These are phyloP conservation scores for Incumbomyces lentus DNA, from an alignment of 2,329 filamentous ascomycete species.

Conservation along the genomic window DNA sequence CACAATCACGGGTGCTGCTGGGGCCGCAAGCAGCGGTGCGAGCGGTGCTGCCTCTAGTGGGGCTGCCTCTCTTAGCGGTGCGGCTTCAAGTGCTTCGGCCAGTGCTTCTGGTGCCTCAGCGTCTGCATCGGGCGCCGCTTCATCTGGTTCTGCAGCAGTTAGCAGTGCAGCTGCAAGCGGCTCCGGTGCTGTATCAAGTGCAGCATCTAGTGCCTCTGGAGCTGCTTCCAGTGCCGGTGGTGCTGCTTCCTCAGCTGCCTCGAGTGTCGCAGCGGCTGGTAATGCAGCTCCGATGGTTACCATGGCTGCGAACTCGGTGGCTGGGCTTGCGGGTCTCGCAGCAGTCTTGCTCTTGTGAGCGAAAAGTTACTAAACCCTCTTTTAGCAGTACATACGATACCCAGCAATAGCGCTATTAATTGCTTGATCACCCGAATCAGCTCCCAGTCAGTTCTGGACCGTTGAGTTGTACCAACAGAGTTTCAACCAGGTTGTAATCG, in stretches of 20 bases:
- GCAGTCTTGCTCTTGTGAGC: constrained; percentile 33
- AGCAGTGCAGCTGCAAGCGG: constrained; percentile 14
- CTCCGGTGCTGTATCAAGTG: constrained; percentile 13
- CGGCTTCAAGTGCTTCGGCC: neutral
- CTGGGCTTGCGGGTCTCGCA: constrained; percentile 33
- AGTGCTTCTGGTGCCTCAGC: constrained; percentile 13
- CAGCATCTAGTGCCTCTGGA: constrained; percentile 9
- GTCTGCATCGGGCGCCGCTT: constrained; percentile 16
- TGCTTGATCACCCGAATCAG: neutral
- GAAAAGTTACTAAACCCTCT: neutral
- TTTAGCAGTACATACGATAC: constrained; percentile 5
- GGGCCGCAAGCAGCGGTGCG: constrained; percentile 9
- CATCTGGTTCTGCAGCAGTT: constrained; percentile 9
- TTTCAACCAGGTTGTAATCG: too few relatives aligned
- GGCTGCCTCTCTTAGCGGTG: constrained; percentile 8
- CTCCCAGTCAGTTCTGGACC: neutral
- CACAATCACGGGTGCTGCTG: constrained; percentile 13
- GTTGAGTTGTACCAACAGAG: neutral
- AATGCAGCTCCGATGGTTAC: constrained; percentile 22
- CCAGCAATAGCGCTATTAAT: constrained; percentile 6
- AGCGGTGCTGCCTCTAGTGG: constrained; percentile 8
- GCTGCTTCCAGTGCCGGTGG: constrained; percentile 13
- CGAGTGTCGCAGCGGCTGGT: constrained; percentile 15
- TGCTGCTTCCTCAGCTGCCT: constrained; percentile 16
- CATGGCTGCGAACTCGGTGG: constrained; percentile 18